Percentiles rank a stretch among this genome's conserved stretches.
phyloP scores from a whole-genome alignment of 2,329 filamentous ascomycete species.

The Berkeleyomyces rouxiae region DNA sequence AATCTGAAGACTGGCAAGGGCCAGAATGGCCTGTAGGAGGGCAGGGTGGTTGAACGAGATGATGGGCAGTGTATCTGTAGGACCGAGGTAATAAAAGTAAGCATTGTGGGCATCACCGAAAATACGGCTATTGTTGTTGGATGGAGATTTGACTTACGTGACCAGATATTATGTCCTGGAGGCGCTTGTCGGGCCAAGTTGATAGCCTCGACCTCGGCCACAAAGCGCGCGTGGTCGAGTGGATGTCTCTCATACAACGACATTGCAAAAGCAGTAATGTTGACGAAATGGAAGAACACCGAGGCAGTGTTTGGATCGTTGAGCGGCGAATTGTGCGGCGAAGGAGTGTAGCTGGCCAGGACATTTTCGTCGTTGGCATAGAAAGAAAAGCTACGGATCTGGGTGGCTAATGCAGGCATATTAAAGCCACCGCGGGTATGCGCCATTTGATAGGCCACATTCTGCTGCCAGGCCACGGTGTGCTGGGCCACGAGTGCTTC shows the following conservation, averaged over 20 bases:
- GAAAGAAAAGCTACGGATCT: slow-evolving; percentile 32
- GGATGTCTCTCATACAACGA: slow-evolving; percentile 78
- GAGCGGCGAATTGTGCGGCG: slow-evolving; percentile 51
- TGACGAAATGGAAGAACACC: slow-evolving; percentile 84
- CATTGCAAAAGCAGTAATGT: slow-evolving; percentile 70
- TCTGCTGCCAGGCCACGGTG: neutral
- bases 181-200: slow-evolving; percentile 24
- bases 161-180: slow-evolving; percentile 49
- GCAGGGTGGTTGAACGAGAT: slow-evolving; percentile 73
- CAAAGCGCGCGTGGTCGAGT: slow-evolving; percentile 45
- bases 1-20: slow-evolving; percentile 73
- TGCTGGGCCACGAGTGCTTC: slow-evolving; percentile 21
- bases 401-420: slow-evolving; percentile 23
- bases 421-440: slow-evolving; percentile 21
- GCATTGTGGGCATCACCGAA: neutral
- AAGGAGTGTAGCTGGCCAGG: slow-evolving; percentile 50
- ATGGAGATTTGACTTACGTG: slow-evolving; percentile 28
- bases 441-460: neutral
- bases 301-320: slow-evolving; percentile 64
- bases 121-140: too few species aligned
- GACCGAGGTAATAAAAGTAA: neutral
- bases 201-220: slow-evolving; percentile 38
- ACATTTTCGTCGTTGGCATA: slow-evolving; percentile 30
- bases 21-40: slow-evolving; percentile 78
- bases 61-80: slow-evolving; percentile 58